These are phyloP conservation scores for Priceomyces medius DNA, from an alignment of 805 yeast species.

Conservation along the genomic window DNA sequence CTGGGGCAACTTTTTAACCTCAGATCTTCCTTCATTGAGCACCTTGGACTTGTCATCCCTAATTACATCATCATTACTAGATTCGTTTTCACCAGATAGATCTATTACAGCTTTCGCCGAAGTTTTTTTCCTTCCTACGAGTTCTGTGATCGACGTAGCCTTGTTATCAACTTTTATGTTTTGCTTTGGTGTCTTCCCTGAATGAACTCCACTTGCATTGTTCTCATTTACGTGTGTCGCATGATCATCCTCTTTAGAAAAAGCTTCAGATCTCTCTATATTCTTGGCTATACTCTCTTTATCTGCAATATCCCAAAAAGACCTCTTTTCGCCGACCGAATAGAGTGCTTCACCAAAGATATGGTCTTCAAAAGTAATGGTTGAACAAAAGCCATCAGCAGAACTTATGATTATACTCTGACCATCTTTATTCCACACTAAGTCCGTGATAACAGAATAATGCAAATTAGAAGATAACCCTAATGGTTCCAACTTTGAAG, in stretches of 20 bases:
- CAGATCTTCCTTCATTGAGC: too few relatives aligned
- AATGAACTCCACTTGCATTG: neutral
- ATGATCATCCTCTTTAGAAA: too few relatives aligned
- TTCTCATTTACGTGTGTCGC: neutral
- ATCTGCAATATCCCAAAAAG: slow-evolving; percentile 4
- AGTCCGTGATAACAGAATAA: slow-evolving; percentile 84
- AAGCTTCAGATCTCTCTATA: too few relatives aligned
- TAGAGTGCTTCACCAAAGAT: slow-evolving; percentile 50
- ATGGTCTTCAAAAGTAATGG: slow-evolving; percentile 50
- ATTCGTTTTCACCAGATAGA: neutral
- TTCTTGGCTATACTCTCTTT: too few relatives aligned
- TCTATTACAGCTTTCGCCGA: neutral
- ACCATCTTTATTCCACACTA: slow-evolving; percentile 84
- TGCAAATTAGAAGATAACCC: slow-evolving; percentile 79
- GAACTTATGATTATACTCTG: slow-evolving; percentile 67
- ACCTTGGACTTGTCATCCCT: too few relatives aligned
- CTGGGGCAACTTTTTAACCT: too few relatives aligned
- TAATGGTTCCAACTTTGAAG: slow-evolving; percentile 65
- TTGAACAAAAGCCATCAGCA: slow-evolving; percentile 90
- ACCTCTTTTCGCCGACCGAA: neutral
- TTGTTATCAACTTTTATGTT: too few relatives aligned
- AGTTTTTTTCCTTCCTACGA: slow-evolving; percentile 3
- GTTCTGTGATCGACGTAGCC: neutral
- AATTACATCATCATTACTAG: too few relatives aligned
- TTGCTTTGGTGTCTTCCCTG: neutral